Base-by-base conservation (phyloP, 345 rosid species). In the Mangifera indica region DNA sequence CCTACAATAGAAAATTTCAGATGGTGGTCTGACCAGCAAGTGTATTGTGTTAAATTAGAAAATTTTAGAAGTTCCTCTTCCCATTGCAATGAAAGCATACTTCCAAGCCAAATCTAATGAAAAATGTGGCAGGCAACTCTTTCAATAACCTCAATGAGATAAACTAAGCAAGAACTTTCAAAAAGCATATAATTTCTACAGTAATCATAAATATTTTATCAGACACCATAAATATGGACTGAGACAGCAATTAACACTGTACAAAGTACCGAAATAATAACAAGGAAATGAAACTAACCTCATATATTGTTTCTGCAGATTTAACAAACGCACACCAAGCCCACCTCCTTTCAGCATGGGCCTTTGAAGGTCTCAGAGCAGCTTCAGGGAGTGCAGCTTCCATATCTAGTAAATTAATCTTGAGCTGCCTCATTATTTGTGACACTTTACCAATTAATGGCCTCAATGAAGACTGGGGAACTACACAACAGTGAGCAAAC, bases 331-430 rank as follows among this genome's bases (percentile, higher is more conserved):
- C 78, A 78, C 91, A 92, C 99, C 98, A 92, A 54, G 93, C 87
- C 84, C 85, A 77, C 78, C 99, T 86, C 78, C 86, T 82, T 34
- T 84, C 85, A 53, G 81, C 54, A 54, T 77, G 71, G 45, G 88
- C 84, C 78, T 80, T 95, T 49, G 99, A 86, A 63, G 89, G 84
- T 77, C 85, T 86, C 76, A 95, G 61, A 76, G 90, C 87, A 78
- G 85, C 93, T 82, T 85, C 93, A 81, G 88, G 80, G 63, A 95
- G 84, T 55, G 91, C 97, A 73, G 93, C 94, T 72, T 91, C 97
- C 87, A 95, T 92, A 83, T 95, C 99, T 71, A 95, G 93, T 81
- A 95, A 84, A 85, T 78, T 83, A 76, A 84, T 83, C 88, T 89
- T 95, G 53, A 95, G 88, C 75, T 69, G 74, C 77, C 86, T 86